Percentiles rank a stretch among this genome's conserved stretches.
phyloP scores from a whole-genome alignment of 2,329 filamentous ascomycete genomes.

The Colletotrichum cuscutae region DNA sequence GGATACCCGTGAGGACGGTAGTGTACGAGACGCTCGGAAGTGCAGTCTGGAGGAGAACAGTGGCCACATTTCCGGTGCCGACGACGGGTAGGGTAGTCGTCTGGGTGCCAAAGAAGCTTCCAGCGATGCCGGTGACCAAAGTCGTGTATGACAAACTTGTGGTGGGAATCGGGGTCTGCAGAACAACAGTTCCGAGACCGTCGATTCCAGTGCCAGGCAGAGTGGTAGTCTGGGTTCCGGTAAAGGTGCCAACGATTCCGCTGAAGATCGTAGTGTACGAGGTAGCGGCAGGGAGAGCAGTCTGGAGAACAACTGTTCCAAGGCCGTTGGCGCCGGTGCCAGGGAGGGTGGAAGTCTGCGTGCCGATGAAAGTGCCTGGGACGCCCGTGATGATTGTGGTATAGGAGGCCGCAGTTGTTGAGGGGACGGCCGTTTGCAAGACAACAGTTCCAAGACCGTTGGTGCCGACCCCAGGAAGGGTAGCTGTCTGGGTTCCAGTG shows the following conservation, averaged over 20 bases:
- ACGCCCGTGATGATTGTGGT: conserved; percentile 5
- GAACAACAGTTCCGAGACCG: not conserved
- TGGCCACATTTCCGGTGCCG: not conserved
- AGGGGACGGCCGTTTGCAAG: not conserved
- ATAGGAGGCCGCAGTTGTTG: not conserved
- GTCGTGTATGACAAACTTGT: conserved; percentile 8
- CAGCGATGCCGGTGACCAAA: conserved; percentile 6
- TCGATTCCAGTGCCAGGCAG: not conserved
- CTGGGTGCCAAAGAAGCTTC: not conserved
- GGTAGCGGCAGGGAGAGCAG: not conserved
- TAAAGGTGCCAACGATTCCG: conserved; percentile 10
- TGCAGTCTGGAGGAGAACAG: conserved; percentile 17
- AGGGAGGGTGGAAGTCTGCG: not conserved
- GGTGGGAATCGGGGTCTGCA: conserved; percentile 22
- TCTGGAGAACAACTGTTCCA: conserved; percentile 13
- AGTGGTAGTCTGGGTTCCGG: conserved; percentile 11
- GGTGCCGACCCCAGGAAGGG: not conserved
- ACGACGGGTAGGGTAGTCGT: not conserved
- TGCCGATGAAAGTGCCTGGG: not conserved
- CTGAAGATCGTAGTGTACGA: conserved; percentile 12
- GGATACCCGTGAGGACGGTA: not conserved
- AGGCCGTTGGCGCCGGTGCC: not conserved
- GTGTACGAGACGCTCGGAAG: not conserved
- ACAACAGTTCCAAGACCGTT: conserved; percentile 5
- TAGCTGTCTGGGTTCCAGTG: not conserved